Conservation (phyloP, 805 yeast species). For the Diddensiella transvaalensis region DNA sequence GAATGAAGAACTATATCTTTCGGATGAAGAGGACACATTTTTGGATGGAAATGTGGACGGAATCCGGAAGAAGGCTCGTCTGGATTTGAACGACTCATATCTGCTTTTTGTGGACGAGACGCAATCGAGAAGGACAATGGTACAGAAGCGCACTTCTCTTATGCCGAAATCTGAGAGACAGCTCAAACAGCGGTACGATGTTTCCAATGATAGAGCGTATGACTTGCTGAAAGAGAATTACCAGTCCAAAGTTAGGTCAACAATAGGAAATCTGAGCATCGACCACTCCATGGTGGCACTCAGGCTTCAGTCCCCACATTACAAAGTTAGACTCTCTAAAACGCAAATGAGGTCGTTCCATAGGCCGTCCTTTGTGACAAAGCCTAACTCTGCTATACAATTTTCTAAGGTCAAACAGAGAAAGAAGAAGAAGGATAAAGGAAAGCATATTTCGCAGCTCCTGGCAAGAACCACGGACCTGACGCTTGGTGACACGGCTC, state of each 20-base stretch:
- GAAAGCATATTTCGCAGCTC: constrained; percentile 72
- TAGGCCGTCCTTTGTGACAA: constrained; percentile 66
- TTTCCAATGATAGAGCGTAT: constrained; percentile 86
- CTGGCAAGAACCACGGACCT: constrained; percentile 70
- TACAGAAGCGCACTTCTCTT: constrained; percentile 17
- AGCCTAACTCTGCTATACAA: constrained; percentile 73
- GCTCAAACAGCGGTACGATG: constrained; percentile 62
- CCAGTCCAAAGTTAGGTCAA: constrained; percentile 87
- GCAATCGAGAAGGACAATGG: constrained; percentile 4
- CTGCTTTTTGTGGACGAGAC: constrained; percentile 59
- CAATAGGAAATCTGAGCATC: constrained; percentile 82
- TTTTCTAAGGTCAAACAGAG: constrained; percentile 73
- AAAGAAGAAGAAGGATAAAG: constrained; percentile 86
- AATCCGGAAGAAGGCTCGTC: constrained; percentile 31
- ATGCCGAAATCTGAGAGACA: constrained; percentile 54
- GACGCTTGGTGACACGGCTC: constrained; percentile 78
- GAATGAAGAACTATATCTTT: constrained; percentile 21
- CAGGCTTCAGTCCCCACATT: constrained; percentile 84
- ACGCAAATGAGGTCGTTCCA: constrained; percentile 74
- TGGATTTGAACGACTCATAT: constrained; percentile 87
- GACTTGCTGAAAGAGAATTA: constrained; percentile 79
- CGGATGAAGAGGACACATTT: constrained; percentile 56
- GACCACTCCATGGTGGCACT: constrained; percentile 90
- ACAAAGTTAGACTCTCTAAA: constrained; percentile 69
- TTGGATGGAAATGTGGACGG: constrained; percentile 57